A percentile compares a stretch with the other conserved stretches of the same genome.
phyloP scores from a whole-genome alignment of 2,329 filamentous ascomycete genomes.

The Harringtonia aguacate region DNA sequence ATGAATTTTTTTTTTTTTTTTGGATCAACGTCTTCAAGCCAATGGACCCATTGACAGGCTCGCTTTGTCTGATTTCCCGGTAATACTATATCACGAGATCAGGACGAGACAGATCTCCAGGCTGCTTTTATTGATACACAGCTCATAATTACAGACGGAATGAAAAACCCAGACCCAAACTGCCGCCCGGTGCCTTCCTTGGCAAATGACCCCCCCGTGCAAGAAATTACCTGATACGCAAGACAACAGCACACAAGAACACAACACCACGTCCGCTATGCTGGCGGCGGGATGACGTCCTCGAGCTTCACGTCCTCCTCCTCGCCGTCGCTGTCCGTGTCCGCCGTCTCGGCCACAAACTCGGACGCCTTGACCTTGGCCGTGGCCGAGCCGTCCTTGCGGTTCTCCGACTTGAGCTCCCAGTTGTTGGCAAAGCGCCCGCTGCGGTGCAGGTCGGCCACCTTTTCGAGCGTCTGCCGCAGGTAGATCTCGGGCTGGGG shows the following conservation, averaged over 20 bases:
- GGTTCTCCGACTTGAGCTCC: conserved; percentile 63
- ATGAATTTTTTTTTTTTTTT: too few relatives aligned
- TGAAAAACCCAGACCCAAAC: too few relatives aligned
- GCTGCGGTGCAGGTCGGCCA: conserved; percentile 72
- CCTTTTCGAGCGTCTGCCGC: conserved; percentile 70
- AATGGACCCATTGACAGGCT: too few relatives aligned
- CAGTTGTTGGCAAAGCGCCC: conserved; percentile 81
- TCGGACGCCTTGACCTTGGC: conserved; percentile 39
- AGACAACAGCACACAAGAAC: background rate
- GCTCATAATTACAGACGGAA: too few relatives aligned
- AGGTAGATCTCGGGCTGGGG: conserved; percentile 91
- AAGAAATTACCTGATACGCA: too few relatives aligned
- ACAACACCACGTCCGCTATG: background rate
- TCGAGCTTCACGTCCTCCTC: conserved; percentile 67
- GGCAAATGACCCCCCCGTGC: too few relatives aligned
- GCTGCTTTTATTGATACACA: too few relatives aligned
- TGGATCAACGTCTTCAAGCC: too few relatives aligned
- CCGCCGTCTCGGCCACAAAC: conserved; percentile 28
- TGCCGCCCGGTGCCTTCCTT: too few relatives aligned
- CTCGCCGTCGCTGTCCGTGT: conserved; percentile 47
- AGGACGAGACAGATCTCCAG: too few relatives aligned
- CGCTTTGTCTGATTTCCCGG: too few relatives aligned
- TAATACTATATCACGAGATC: too few relatives aligned
- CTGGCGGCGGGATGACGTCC: conserved; percentile 43
- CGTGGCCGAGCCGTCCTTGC: conserved; percentile 37